Evolutionary conservation across 2,329 filamentous ascomycete genomes (phyloP).

Genomic region (Nemania sp.): DNA sequence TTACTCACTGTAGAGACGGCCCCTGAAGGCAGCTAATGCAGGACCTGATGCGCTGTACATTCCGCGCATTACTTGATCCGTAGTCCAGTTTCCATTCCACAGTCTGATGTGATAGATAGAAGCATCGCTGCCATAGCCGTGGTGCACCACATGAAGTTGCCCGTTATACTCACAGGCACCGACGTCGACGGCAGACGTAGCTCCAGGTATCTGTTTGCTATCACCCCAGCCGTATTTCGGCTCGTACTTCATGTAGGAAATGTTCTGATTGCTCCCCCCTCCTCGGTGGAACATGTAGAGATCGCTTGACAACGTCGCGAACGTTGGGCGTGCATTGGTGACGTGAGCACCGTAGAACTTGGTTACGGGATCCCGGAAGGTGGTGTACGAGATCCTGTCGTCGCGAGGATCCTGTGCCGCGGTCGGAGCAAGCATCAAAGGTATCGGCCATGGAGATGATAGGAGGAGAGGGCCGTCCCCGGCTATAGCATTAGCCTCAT

Average conservation of each 20-base stretch:
- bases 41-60: neutral
- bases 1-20: neutral
- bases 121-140: neutral
- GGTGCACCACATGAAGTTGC: neutral
- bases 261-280: neutral
- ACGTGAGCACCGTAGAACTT: neutral
- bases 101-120: neutral
- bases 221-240: neutral
- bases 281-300: neutral
- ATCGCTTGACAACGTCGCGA: neutral
- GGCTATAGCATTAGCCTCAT: too few relatives aligned
- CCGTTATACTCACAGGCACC: neutral
- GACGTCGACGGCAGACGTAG: neutral
- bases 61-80: neutral
- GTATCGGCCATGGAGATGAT: neutral
- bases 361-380: neutral
- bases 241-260: neutral
- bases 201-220: neutral
- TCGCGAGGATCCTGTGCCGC: neutral
- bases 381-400: neutral
- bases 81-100: neutral
- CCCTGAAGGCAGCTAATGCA: neutral
- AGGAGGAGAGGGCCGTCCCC: neutral
- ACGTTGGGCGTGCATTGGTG: neutral
- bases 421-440: neutral